Conservation (phyloP, 163 green algal species). For the Chloroidium sp. region DNA sequence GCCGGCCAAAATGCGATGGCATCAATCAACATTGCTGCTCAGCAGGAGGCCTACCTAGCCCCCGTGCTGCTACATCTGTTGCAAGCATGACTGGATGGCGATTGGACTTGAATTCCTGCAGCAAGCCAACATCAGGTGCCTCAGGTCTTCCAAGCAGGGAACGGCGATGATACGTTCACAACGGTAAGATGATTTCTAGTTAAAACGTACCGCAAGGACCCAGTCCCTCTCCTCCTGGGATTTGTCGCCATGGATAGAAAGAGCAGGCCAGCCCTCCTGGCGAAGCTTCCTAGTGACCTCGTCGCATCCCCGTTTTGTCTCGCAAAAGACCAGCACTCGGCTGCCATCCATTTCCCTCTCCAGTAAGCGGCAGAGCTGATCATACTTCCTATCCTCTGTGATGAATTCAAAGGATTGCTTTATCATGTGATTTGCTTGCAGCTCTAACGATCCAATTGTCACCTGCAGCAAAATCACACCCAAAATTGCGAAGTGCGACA, state of each 20-base stretch:
- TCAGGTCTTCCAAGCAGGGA: slow-evolving; percentile 9
- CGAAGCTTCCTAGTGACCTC: slow-evolving; percentile 72
- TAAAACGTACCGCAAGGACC: slow-evolving; percentile 63
- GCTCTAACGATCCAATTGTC: slow-evolving; percentile 72
- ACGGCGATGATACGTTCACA: too few species aligned
- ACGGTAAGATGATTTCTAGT: not conserved
- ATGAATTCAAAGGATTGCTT: slow-evolving; percentile 83
- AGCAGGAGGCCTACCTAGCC: too few species aligned
- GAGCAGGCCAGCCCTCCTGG: slow-evolving; percentile 76
- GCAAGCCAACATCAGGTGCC: too few species aligned
- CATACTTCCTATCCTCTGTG: slow-evolving; percentile 80
- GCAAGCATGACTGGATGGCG: too few species aligned
- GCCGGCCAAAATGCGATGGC: too few species aligned
- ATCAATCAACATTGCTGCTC: too few species aligned
- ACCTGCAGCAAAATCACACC: slow-evolving; percentile 46
- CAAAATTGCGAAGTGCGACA: slow-evolving; percentile 23
- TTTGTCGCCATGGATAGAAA: slow-evolving; percentile 96
- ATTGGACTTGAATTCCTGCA: too few species aligned
- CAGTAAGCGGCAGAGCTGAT: slow-evolving; percentile 58
- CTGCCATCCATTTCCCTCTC: slow-evolving; percentile 77
- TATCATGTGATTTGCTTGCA: slow-evolving; percentile 85
- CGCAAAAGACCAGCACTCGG: slow-evolving; percentile 76
- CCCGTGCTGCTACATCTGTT: too few species aligned
- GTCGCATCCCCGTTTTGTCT: slow-evolving; percentile 84
- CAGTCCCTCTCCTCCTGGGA: slow-evolving; percentile 93